Percentiles rank a stretch among this genome's conserved stretches.
Evolutionary conservation across 2,329 filamentous ascomycete genomes (phyloP).

Genomic region (Taxawa tesnikishii): DNA sequence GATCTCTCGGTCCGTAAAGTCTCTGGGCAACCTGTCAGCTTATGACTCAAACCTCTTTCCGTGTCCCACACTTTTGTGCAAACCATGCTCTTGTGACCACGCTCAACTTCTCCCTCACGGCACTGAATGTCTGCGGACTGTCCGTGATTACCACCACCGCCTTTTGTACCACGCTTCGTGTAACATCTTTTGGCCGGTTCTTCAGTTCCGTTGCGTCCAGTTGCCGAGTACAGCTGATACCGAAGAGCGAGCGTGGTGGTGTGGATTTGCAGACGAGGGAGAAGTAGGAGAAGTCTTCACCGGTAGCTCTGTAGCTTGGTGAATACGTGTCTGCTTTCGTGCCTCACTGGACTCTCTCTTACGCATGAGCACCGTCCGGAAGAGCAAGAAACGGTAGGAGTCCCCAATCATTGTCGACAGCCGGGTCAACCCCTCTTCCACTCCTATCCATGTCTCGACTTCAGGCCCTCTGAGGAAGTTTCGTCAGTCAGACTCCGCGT

Average conservation of each 20-base stretch:
- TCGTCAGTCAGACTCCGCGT: no score
- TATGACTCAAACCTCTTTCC: background rate
- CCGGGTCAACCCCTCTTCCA: slow-evolving; percentile 61
- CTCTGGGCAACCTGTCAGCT: slow-evolving; percentile 28
- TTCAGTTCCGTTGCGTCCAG: slow-evolving; percentile 68
- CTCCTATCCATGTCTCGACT: slow-evolving; percentile 84
- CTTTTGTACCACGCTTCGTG: slow-evolving; percentile 95
- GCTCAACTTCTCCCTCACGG: slow-evolving; percentile 77
- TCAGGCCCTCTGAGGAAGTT: slow-evolving; percentile 64
- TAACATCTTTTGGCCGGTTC: slow-evolving; percentile 75
- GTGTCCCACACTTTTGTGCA: slow-evolving; percentile 53
- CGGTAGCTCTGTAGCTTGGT: no score
- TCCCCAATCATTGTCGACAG: slow-evolving; percentile 75
- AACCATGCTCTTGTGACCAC: slow-evolving; percentile 96
- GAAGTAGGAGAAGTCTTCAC: slow-evolving; percentile 98
- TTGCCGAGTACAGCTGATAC: slow-evolving; percentile 89
- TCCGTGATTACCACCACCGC: slow-evolving; percentile 92
- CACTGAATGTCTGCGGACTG: slow-evolving; percentile 78
- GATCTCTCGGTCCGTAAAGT: slow-evolving; percentile 88
- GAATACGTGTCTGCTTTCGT: no score
- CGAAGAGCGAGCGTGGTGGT: slow-evolving; percentile 70
- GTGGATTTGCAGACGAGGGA: slow-evolving; percentile 53
- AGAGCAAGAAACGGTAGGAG: slow-evolving; percentile 93
- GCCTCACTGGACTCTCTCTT: no score
- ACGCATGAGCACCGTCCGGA: slow-evolving; percentile 91